Base-by-base conservation (phyloP, 139 green algal species). In the Chlorella sp. region DNA sequence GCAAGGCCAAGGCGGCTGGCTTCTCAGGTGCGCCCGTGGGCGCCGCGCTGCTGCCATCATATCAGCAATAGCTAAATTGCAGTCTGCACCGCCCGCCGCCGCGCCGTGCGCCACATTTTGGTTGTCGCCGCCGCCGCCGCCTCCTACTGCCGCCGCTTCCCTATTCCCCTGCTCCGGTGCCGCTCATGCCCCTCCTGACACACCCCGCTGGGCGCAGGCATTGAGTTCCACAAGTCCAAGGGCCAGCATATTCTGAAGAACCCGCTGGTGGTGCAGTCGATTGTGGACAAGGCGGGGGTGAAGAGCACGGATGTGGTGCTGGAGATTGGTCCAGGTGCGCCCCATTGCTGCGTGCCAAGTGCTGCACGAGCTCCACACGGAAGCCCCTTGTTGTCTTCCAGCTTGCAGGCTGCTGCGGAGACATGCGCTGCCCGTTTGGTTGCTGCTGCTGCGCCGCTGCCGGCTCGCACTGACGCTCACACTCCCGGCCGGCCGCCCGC, bases 161-260 rank as follows among this genome's bases (percentile, higher is more conserved):
- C n/a, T 36, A 12, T 55, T 21, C 12, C 20, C 81, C 15, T 26
- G 26, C 20, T 17, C 11, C 51, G 2, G 9, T 18, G 9, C 2
- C 51, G 51, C 21, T 4, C 51, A 60, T 44, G 47, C 16, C 15
- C 28, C 25, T 36, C 26, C 21, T 64, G 7, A n/a, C n/a, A n/a
- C n/a, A n/a, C 3, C 12, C 7, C n/a, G 3, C 51, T 36, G 78
- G n/a, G 1, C 71, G 57, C 92, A 96, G 97, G 96, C 65, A 95
- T 99, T 28, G 95, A 99, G 89, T 99, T 99, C 71, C 94, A 98
- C 72, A 99, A 99, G 88, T 95, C 89, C 88, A 98, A 98, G 74
- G 98, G 98, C 17, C 98, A 99, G 95, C 98, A 99, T 78, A 99
- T 99, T 71, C 86, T 99, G 16, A 98, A 98, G 82, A 99, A 99